Evolutionary conservation across 2,329 filamentous ascomycete genomes (phyloP), one percentile per base, ranked within the genome.

Genomic region (Penicillium sp.): DNA sequence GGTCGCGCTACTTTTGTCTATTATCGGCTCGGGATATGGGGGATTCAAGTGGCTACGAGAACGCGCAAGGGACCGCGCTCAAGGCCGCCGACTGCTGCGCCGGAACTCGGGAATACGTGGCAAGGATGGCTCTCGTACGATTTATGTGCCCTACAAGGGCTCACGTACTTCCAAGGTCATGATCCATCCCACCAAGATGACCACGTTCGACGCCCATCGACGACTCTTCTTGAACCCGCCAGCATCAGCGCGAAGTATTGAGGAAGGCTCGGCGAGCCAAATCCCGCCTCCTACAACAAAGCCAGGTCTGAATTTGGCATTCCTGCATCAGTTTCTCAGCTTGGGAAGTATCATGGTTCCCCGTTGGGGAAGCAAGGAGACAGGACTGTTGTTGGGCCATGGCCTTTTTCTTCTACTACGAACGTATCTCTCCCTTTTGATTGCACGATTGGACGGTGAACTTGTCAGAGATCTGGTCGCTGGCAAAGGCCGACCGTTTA

Each of bases 291-390:
- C 90, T 9, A 90, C 96, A 71, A 93, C 92, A 3, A 97, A 96
- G 73, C 92, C 94, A 0, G 94, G 94, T 0, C 78, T 99, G 37
- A 99, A 99, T 70, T 81, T 99, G 55, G 94, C 94, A 11, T 99
- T 99, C 68, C 75, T 99, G 51, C 94, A 99, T 72, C 94, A 99
- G 75, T 97, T 99, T 67, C 81, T 97, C 49, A 97, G 93, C 69
- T 78, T 99, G 52, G 85, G 97, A 77, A 97, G 92, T 75, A 97
- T 99, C 69, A 96, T 97, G 91, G 89, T 99, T 59, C 94, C 94
- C 6, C 82, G 93, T 60, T 96, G 93, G 89, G 88, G 88, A 15
- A 96, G 92, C 73, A 99, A 99, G 73, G 94, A 97, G 77, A 92
- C 93, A 0, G 93, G 92, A 1, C 77, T 99, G 60, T 79, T 99